Base-by-base conservation (phyloP, 257 asterid species). In the Scutellaria galericulata region DNA sequence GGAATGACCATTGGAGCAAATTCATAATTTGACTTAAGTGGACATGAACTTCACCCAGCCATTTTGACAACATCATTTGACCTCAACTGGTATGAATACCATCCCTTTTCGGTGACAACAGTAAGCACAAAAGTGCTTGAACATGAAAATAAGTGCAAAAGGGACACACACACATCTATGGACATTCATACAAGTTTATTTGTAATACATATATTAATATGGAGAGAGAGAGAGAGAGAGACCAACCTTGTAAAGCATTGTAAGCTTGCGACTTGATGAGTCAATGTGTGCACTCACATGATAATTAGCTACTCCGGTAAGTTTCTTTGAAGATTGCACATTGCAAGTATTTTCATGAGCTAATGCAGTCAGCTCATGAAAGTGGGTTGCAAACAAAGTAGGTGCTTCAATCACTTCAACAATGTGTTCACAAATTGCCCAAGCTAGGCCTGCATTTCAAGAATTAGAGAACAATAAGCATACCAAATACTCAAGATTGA, bases 241-340 rank as follows among this genome's bases (percentile, higher is more conserved):
- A 91, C 18, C 18, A 18, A 18, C 97, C 97, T 91, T 94, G 82
- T 91, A 91, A 82, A 94, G 99, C 99, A 94, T 94, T 6, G 99
- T 94, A 59, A 94, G 88, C 85, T 92, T 94, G 85, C 90, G 93
- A 79, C 82, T 89, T 72, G 87, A 85, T 44, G 89, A 81, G 83
- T 91, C 99, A 71, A 94, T 91, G 84, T 94, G 97, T 65, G 99
- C 99, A 73, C 90, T 91, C 79, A 94, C 99, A 63, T 94, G 99
- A 81, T 84, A 91, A 83, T 94, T 94, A 64, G 96, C 90, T 75
- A 94, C 80, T 73, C 95, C 97, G 15, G 66, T 71, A 65, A 78
- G 85, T 77, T 86, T 80, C 68, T 80, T 76, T 14, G 88, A 78
- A 68, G 77, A 72, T 65, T 77, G 83, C 59, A 73, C 88, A 48